Percentiles rank a stretch among this genome's conserved stretches.
These are phyloP conservation scores for Musa troglodytarum DNA, from an alignment of 176 grass and related monocot species.

Conservation along the genomic window DNA sequence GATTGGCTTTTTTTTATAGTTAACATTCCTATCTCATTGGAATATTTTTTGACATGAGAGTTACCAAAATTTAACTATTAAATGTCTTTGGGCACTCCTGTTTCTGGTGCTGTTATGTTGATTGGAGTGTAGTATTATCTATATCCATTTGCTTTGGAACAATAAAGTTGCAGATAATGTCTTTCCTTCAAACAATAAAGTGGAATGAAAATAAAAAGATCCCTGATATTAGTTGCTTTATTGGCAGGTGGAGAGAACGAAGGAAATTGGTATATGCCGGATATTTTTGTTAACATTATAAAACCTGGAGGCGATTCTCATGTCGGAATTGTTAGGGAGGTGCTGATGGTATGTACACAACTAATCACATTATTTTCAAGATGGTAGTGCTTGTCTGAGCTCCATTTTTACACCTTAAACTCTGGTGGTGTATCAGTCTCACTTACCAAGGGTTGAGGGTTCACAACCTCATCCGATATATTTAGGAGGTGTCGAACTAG, in stretches of 20 bases:
- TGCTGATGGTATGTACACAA: slow-evolving; percentile 44
- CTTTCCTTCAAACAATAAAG: background rate
- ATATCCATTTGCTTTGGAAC: background rate
- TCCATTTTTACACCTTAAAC: too few species aligned
- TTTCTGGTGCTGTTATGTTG: background rate
- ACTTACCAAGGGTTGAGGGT: too few species aligned
- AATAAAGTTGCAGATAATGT: background rate
- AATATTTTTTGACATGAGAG: background rate
- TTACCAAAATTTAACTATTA: background rate
- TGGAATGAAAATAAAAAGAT: background rate
- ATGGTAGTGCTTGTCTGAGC: too few species aligned
- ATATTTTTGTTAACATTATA: slow-evolving; percentile 62
- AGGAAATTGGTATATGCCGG: slow-evolving; percentile 51
- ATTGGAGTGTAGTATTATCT: background rate
- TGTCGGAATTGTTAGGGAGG: slow-evolving; percentile 61
- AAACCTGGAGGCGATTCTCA: slow-evolving; percentile 51
- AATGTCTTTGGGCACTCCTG: background rate
- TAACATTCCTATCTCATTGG: background rate
- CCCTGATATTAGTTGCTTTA: background rate
- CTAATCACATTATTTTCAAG: background rate
- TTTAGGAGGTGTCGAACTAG: too few species aligned
- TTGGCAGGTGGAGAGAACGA: slow-evolving; percentile 71
- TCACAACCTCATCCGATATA: too few species aligned
- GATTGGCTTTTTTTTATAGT: too few species aligned
- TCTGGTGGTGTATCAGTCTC: too few species aligned